These are phyloP conservation scores for Xylaria sp. DNA, from an alignment of 2,329 filamentous ascomycete species.

Conservation along the genomic window DNA sequence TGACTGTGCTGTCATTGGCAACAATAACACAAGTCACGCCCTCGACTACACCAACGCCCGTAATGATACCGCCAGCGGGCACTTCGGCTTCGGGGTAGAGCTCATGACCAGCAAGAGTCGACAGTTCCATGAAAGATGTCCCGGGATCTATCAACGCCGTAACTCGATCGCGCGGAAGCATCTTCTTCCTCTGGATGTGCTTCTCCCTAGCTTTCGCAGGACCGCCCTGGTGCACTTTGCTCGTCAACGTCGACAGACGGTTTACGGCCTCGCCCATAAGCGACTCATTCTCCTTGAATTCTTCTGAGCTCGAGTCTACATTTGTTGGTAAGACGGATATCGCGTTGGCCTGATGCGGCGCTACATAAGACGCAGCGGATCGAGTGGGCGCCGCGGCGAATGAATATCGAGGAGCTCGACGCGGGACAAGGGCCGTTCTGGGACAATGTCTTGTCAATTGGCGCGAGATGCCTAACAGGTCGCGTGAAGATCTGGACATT, in stretches of 20 bases:
- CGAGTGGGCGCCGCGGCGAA: conserved; percentile 21
- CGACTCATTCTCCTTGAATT: conserved; percentile 74
- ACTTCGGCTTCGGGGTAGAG: conserved; percentile 85
- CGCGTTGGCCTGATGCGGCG: conserved; percentile 73
- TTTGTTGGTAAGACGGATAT: conserved; percentile 73
- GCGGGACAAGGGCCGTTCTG: conserved; percentile 28
- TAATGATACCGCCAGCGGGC: conserved; percentile 85
- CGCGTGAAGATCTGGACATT: conserved; percentile 42
- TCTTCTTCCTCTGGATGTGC: conserved; percentile 82
- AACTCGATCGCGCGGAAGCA: conserved; percentile 86
- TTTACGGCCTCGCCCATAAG: conserved; percentile 71
- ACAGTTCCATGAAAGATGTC: conserved; percentile 88
- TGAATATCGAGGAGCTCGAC: conserved; percentile 24
- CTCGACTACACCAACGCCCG: conserved; percentile 83
- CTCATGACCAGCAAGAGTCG: conserved; percentile 79
- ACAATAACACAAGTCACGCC: conserved; percentile 90
- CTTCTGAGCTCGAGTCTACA: conserved; percentile 70
- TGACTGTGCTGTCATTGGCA: conserved; percentile 94
- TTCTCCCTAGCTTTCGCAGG: conserved; percentile 78
- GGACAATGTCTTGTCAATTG: conserved; percentile 37
- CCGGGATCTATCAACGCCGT: conserved; percentile 83
- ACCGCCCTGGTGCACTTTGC: conserved; percentile 69
- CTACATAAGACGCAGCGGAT: conserved; percentile 68
- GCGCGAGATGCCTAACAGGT: conserved; percentile 41
- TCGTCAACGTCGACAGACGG: conserved; percentile 64